These are phyloP conservation scores for Pichia nanzhaoensis DNA, from an alignment of 805 yeast genomes.

Conservation along the genomic window DNA sequence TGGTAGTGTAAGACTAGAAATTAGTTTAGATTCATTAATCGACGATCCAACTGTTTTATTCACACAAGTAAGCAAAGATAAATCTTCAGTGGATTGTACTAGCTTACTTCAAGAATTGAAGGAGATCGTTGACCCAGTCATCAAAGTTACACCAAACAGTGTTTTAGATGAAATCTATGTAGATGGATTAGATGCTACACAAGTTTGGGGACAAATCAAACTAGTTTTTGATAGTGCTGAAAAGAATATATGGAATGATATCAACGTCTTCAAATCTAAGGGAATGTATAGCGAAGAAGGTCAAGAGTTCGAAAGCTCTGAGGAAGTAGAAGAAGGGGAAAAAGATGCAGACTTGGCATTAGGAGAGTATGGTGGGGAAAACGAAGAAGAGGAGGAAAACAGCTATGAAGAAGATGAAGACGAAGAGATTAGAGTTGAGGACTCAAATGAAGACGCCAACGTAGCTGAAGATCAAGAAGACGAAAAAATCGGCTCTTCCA, in stretches of 20 bases:
- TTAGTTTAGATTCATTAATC: slow-evolving; percentile 6
- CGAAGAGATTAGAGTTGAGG: slow-evolving; percentile 29
- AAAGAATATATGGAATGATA: slow-evolving; percentile 49
- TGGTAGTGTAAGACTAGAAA: background rate
- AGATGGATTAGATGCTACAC: slow-evolving; percentile 84
- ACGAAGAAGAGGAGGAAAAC: slow-evolving; percentile 22
- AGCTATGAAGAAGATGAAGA: slow-evolving; percentile 25
- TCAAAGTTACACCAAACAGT: slow-evolving; percentile 38
- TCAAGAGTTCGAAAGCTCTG: slow-evolving; percentile 22
- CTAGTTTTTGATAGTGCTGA: slow-evolving; percentile 75
- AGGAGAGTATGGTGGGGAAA: slow-evolving; percentile 24
- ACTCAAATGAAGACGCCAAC: slow-evolving; percentile 20
- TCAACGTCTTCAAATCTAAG: slow-evolving; percentile 43
- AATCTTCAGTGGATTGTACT: slow-evolving; percentile 7
- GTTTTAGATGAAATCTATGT: slow-evolving; percentile 75
- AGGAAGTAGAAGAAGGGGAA: slow-evolving; percentile 26
- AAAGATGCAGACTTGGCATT: slow-evolving; percentile 17
- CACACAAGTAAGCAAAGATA: background rate
- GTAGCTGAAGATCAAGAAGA: slow-evolving; percentile 58
- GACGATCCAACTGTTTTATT: slow-evolving; percentile 12
- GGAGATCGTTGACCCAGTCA: slow-evolving; percentile 16
- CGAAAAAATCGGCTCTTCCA: slow-evolving; percentile 37
- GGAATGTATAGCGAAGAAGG: slow-evolving; percentile 16
- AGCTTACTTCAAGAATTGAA: slow-evolving; percentile 11
- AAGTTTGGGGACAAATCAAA: slow-evolving; percentile 90